Evolutionary conservation across 2,329 filamentous ascomycete species (phyloP), one percentile per base, ranked within the genome.

Genomic region (Alternaria novae-zelandiae): DNA sequence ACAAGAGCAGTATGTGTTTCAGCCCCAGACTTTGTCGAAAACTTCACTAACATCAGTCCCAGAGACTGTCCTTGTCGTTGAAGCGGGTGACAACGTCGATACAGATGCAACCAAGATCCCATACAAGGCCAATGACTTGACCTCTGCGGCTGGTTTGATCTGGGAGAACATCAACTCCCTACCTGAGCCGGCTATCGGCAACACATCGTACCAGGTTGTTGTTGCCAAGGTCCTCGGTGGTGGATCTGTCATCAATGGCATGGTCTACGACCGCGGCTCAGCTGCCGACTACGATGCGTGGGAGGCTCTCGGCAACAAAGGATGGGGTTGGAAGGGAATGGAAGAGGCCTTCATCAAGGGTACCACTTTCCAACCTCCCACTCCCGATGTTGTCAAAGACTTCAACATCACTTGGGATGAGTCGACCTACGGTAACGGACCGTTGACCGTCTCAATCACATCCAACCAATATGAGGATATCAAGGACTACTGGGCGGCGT

Each of bases 231-330:
- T 74, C 2, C 67, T 75, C 2, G 73, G 73, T 50, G 73, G 73
- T 30, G 73, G 73, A 3, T 74, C 73, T 8, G 66, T 71, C 9
- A 63, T 80, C 55, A 81, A 81, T 64, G 77, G 77, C 30, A 79
- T 82, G 77, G 69, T 75, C 13, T 80, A 78, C 55, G 74, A 75
- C 46, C 70, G 80, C 26, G 80, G 73, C 12, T 69, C 66, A 28
- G 66, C 71, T 23, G 75, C 66, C 23, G 78, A 80, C 55, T 81
- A 80, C 61, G 85, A 89, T 76, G 82, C 82, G 2, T 90, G 87
- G 87, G 84, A 83, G 57, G 77, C 80, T 44, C 75, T 90, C n/a
- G 87, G 87, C 1, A 90, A 89, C 69, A 64, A 76, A 1, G 87
- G 86, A 1, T 90, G 88, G 88, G 82, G 83, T 2, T 90, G 86